Base-by-base conservation (phyloP, 495 filamentous ascomycete species). In the Oidiodendron maius region DNA sequence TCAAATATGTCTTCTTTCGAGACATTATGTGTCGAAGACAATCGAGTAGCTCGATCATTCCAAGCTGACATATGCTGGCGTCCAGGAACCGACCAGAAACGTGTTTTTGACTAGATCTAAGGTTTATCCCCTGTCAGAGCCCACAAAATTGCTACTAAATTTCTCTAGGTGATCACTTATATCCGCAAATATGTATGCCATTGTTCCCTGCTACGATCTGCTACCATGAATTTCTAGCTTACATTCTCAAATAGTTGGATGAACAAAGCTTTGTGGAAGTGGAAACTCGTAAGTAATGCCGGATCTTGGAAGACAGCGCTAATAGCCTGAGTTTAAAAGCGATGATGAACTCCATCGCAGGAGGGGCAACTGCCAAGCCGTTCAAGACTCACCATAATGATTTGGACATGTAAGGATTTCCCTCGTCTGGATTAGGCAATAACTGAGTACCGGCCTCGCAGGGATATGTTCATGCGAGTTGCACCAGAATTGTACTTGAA, bases 381-480 rank as follows among this genome's bases (percentile, higher is more conserved):
- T 99, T 97, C 67, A 72, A 85, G 50, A 96, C 93, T 2, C 84
- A 93, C 64, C 90, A 96, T 70, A 97, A 97, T 66, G 93, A 96
- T 10, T 76, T 89, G 16, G 79, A 95, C 65, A 86, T 90, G 78
- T n/a, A n/a, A n/a, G n/a, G n/a, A n/a, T n/a, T n/a, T n/a, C n/a
- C n/a, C n/a, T n/a, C n/a, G n/a, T n/a, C n/a, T n/a, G n/a, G n/a
- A n/a, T n/a, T n/a, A n/a, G n/a, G n/a, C n/a, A n/a, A n/a, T n/a
- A n/a, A n/a, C n/a, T n/a, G n/a, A n/a, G n/a, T n/a, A n/a, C n/a
- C n/a, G n/a, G n/a, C n/a, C n/a, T n/a, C n/a, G n/a, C n/a, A n/a
- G n/a, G n/a, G 85, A 95, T 54, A 78, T 97, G 61, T 97, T 86
- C 71, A 86, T 99, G 80, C 80, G 93, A 61, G 80, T 99, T 40